phyloP scores from a whole-genome alignment of 2,329 filamentous ascomycete species.

The Cordyceps cateniannulata region DNA sequence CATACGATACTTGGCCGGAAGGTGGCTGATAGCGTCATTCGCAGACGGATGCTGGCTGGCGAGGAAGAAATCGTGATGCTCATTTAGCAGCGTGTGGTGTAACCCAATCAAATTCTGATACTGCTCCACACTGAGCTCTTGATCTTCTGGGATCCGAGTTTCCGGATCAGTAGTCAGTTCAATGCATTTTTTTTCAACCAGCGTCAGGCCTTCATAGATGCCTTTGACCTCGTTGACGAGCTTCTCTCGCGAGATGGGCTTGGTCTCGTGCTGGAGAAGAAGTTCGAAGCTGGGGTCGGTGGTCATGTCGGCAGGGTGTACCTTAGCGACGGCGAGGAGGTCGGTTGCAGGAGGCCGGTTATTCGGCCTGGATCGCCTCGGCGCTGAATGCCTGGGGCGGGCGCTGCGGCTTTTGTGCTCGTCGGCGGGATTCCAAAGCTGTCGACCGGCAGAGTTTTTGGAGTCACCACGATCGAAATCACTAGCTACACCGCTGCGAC shows the following conservation, averaged over 20 bases:
- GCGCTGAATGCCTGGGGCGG: background rate
- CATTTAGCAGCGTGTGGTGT: conserved; percentile 72
- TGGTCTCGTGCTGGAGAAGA: conserved; percentile 50
- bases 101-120: conserved; percentile 75
- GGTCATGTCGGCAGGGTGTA: conserved; percentile 2
- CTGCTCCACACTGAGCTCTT: conserved; percentile 56
- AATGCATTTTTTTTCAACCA: conserved; percentile 84
- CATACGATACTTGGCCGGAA: conserved; percentile 83
- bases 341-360: background rate
- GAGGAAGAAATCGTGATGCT: conserved; percentile 81
- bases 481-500: background rate
- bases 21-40: conserved; percentile 54
- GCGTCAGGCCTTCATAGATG: conserved; percentile 75
- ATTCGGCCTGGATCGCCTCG: background rate
- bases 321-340: background rate
- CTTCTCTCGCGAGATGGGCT: conserved; percentile 69
- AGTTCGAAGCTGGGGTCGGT: background rate
- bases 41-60: conserved; percentile 82
- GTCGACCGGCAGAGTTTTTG: conserved; percentile 19
- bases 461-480: conserved; percentile 21
- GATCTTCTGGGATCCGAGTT: conserved; percentile 34
- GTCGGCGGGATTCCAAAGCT: conserved; percentile 25
- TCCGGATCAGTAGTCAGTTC: conserved; percentile 66
- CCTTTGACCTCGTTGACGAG: conserved; percentile 75
- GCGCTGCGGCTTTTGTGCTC: conserved; percentile 9